Base-by-base conservation (phyloP, 2,329 filamentous ascomycete genomes). In the Pseudocercospora macadamiae region DNA sequence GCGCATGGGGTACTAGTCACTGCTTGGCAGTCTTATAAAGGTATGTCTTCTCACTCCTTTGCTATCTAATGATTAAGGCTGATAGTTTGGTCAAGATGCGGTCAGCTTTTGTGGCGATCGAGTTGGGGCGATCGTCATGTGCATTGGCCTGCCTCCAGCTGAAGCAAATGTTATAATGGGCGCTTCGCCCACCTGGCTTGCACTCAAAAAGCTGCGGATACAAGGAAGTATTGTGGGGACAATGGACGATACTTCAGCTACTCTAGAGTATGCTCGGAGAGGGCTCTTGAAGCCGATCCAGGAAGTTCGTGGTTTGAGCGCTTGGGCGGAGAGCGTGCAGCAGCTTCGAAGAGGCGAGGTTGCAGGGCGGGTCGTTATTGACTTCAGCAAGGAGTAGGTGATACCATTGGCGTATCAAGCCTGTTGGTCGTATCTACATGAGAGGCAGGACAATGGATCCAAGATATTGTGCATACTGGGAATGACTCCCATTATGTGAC, bases 311-410 rank as follows among this genome's bases (percentile, higher is more conserved):
- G 74, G 75, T 0, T 66, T 83, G 60, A 76, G 76, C 42, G 63
- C 74, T 42, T 74, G 83, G 45, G 70, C 81, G 7, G 80, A 83
- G 61, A 80, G 77, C 16, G 78, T 84, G 18, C 75, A 82, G 65
- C 78, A 79, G 66, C 65, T 84, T 63, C 73, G 73, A 58, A 73
- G 72, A 26, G 81, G 80, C 0, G 73, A 84, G 64, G 76, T 84
- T 47, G 79, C 80, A 2, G 82, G 82, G 1, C 70, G 81, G 19
- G 77, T 81, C 37, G 81, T 84, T 12, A 74, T 84, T 21, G 79
- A 83, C 63, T 84, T 59, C 19, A 53, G 56, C 6, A 59, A 57
- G 18, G 56, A 55, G 48, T 62, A 55, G 42, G 19, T n/a, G n/a
- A n/a, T n/a, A n/a, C n/a, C n/a, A n/a, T n/a, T n/a, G n/a, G n/a